These are phyloP conservation scores for Elaphomyces granulatus DNA, from an alignment of 495 filamentous ascomycete species.

Conservation along the genomic window DNA sequence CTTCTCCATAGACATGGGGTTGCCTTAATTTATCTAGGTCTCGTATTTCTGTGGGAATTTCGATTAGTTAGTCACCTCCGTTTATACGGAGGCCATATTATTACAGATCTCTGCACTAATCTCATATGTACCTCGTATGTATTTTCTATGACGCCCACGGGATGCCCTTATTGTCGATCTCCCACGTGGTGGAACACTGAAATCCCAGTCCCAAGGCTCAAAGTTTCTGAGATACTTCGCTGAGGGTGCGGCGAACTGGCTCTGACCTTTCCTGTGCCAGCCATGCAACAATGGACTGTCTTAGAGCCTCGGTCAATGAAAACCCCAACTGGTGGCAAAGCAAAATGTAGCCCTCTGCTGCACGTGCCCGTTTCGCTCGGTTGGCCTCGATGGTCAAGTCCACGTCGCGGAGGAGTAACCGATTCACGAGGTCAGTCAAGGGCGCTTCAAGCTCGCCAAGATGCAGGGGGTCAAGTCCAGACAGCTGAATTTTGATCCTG, in stretches of 20 bases:
- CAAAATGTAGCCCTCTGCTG: constrained; percentile 22
- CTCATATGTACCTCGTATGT: too few relatives aligned
- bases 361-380: constrained; percentile 28
- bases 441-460: constrained; percentile 13
- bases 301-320: constrained; percentile 12
- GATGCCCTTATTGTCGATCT: constrained; percentile 1
- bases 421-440: constrained; percentile 18
- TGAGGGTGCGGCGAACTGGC: constrained; percentile 23
- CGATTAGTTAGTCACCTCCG: too few relatives aligned
- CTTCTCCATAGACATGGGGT: too few relatives aligned
- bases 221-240: constrained; percentile 20
- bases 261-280: constrained; percentile 24
- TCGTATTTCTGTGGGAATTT: too few relatives aligned
- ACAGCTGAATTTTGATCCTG: constrained; percentile 20
- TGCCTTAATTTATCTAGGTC: too few relatives aligned
- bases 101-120: too few relatives aligned
- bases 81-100: too few relatives aligned
- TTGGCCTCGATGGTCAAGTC: constrained; percentile 27
- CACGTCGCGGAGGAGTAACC: constrained; percentile 21
- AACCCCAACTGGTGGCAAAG: constrained; percentile 14
- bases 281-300: constrained; percentile 16
- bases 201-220: background rate
- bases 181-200: background rate
- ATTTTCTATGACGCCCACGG: too few relatives aligned
- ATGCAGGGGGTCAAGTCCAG: constrained; percentile 6